phyloP scores from a whole-genome alignment of 495 filamentous ascomycete species.

The Extremus antarcticus region DNA sequence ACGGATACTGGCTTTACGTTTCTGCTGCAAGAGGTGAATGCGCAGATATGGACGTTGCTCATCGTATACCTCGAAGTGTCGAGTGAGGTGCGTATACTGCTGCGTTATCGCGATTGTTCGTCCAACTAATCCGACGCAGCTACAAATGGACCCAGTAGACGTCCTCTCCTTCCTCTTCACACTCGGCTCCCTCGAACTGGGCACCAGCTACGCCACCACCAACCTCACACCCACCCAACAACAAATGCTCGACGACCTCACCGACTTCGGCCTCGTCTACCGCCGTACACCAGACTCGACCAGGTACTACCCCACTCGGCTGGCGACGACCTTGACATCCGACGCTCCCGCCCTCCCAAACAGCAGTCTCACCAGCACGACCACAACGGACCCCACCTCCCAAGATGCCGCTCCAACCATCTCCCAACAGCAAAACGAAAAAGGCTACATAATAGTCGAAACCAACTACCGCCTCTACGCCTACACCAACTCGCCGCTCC shows the following conservation, averaged over 20 bases:
- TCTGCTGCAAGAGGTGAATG: conserved; percentile 84
- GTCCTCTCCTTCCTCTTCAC: conserved; percentile 93
- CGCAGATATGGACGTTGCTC: conserved; percentile 90
- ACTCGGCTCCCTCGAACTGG: conserved; percentile 85
- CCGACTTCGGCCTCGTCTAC: conserved; percentile 88
- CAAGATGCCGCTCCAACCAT: conserved; percentile 25
- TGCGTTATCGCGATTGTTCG: background rate
- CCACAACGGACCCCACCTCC: conserved; percentile 33
- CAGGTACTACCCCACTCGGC: conserved; percentile 85
- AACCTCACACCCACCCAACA: conserved; percentile 68
- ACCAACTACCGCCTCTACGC: conserved; percentile 99
- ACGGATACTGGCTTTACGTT: conserved; percentile 91
- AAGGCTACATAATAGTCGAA: conserved; percentile 89
- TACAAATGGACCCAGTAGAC: conserved; percentile 77
- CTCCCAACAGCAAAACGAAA: conserved; percentile 23
- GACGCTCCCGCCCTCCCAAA: conserved; percentile 60
- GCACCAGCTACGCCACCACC: conserved; percentile 72
- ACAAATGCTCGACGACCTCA: conserved; percentile 74
- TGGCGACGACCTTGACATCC: conserved; percentile 88
- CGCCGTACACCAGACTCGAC: conserved; percentile 38
- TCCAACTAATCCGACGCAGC: conserved; percentile 21
- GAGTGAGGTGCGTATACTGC: conserved; percentile 38
- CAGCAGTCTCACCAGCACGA: conserved; percentile 37
- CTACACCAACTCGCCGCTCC: conserved; percentile 83
- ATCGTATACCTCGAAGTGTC: conserved; percentile 85